Evolutionary conservation across 1,139 yeast species (phyloP), one percentile per base, ranked within the genome.

Genomic region (Arxiozyma telluris): DNA sequence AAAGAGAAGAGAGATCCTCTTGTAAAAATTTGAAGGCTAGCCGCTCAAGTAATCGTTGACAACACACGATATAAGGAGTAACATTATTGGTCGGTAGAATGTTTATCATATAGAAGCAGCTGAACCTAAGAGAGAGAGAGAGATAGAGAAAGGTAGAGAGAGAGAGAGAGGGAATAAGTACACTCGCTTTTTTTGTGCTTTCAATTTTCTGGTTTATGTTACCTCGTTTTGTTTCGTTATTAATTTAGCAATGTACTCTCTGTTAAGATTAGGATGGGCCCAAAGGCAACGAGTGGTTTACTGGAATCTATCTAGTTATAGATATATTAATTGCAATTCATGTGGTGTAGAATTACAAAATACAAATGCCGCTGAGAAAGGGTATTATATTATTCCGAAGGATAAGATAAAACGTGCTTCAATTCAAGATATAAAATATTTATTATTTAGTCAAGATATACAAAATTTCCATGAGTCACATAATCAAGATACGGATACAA

Each of bases 271-370:
- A 4, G 23, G 7, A 20, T 3, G 34, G 30, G 1, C 11, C 18
- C 18, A 18, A 4, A 15, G 30, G 38, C 30, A 38, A 34, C 4
- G 42, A 20, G 9, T 7, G 15, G 15, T 8, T n/a, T n/a, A 8
- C 9, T 18, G 27, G 27, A 17, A 5, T 15, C 4, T 22, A 6
- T 21, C n/a, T 4, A 44, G 21, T 17, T 34, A 8, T 17, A 27
- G 58, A 38, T 53, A 48, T n/a, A 46, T 59, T 2, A 59, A 62
- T 44, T 72, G 76, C 55, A 53, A 63, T 7, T 64, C 82, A 2
- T 83, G 88, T 68, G 87, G 87, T 42, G 70, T 81, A 8, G 66
- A 68, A 22, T 69, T 82, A 23, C 87, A 83, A 61, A 63, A 64
- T 18, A 58, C 56, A 1, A 69, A 74, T 50, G 64, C 73, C 0